Conservation (phyloP, 495 filamentous ascomycete genomes). For the Clavariopsis aquatica region DNA sequence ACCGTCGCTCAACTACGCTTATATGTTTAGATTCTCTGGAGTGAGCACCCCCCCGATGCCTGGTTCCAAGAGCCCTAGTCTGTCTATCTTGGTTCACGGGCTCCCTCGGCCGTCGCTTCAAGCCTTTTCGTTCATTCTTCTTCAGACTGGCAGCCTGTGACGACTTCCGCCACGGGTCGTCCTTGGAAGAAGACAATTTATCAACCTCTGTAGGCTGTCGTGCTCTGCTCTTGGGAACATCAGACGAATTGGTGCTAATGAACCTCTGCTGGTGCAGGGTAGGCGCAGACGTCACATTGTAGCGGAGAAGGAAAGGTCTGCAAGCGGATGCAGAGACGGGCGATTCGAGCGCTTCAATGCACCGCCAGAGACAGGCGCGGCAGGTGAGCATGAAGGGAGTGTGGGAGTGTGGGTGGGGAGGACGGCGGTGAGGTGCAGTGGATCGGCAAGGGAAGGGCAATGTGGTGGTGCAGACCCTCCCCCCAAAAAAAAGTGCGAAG, state of each 20-base stretch:
- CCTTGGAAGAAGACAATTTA: background rate
- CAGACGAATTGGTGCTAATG: background rate
- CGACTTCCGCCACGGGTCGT: slow-evolving; percentile 23
- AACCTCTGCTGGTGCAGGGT: slow-evolving; percentile 10
- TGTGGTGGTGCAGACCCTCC: background rate
- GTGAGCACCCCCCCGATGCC: background rate
- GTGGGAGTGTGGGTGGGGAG: background rate
- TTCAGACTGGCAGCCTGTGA: slow-evolving; percentile 12
- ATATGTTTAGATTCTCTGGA: background rate
- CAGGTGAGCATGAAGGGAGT: slow-evolving; percentile 36
- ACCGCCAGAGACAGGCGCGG: slow-evolving; percentile 37
- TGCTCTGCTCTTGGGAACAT: background rate
- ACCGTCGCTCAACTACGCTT: background rate
- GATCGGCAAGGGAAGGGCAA: background rate
- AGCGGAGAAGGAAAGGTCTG: slow-evolving; percentile 12
- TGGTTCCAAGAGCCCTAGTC: background rate
- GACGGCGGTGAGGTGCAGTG: background rate
- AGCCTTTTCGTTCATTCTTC: slow-evolving; percentile 9
- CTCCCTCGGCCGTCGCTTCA: background rate
- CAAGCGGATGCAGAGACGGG: background rate
- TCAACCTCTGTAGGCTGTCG: slow-evolving; percentile 1
- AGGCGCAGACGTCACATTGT: background rate
- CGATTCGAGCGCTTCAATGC: slow-evolving; percentile 32
- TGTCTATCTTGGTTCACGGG: background rate
- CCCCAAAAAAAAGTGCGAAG: slow-evolving; percentile 4